Evolutionary conservation across 2,329 filamentous ascomycete genomes (phyloP).

Genomic region (Neospermospora avenae): DNA sequence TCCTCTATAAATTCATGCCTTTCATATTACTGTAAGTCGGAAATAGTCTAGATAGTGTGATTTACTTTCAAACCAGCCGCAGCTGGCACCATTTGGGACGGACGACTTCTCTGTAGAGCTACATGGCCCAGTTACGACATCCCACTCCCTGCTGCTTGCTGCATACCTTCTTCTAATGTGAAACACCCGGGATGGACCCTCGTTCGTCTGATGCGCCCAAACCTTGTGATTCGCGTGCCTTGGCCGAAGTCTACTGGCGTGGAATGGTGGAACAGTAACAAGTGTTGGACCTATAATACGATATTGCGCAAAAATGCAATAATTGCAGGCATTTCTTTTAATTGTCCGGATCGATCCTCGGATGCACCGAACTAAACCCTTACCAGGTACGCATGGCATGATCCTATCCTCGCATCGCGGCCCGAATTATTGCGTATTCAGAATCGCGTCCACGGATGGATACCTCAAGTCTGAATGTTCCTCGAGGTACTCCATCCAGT

Average conservation of each 20-base stretch:
- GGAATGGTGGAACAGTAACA: background rate
- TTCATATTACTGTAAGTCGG: background rate
- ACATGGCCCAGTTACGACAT: background rate
- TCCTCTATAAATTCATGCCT: constrained; percentile 2
- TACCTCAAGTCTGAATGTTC: constrained; percentile 88
- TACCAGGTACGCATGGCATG: constrained; percentile 7
- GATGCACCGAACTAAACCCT: constrained; percentile 10
- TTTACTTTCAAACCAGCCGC: background rate
- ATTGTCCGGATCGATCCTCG: constrained; percentile 9
- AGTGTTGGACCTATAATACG: constrained; percentile 6
- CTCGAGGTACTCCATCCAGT: constrained; percentile 90
- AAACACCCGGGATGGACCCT: constrained; percentile 24
- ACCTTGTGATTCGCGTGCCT: constrained; percentile 24
- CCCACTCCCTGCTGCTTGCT: background rate
- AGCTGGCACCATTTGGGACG: too few relatives aligned
- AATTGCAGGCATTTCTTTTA: constrained; percentile 16
- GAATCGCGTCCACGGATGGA: constrained; percentile 54
- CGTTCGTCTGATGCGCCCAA: constrained; percentile 26
- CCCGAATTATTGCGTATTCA: constrained; percentile 25
- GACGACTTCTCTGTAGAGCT: too few relatives aligned
- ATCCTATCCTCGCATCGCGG: background rate
- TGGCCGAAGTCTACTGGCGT: background rate
- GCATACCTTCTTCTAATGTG: constrained; percentile 19
- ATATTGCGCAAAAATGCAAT: constrained; percentile 18
- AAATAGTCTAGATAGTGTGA: too few relatives aligned